Base-by-base conservation (phyloP, 1,284 basidiomycete species). In the Tilletia horrida region DNA sequence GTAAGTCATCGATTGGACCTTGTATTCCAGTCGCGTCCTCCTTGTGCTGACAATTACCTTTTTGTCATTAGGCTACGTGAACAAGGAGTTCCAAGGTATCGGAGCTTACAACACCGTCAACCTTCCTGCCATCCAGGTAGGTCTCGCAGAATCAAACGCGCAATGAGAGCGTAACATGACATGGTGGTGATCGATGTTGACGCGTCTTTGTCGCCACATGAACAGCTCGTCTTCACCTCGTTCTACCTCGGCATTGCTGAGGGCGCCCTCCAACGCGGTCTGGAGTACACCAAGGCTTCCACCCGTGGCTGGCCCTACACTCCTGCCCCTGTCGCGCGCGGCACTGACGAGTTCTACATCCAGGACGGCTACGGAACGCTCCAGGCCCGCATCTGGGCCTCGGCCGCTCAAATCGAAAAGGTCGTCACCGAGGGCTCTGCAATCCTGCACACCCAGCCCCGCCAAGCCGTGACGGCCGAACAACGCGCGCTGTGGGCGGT, bases 201-300 rank as follows among this genome's bases (percentile, higher is more conserved):
- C 62, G 25, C 64, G 50, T 43, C 35, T 23, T n/a, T 45, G 13
- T 52, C 3, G n/a, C 23, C 27, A n/a, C 48, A 29, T 40, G 21
- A 8, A 3, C 45, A 45, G 62, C 72, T 81, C 18, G 75, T 77
- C 25, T 82, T 82, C 68, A 75, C 76, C 52, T 74, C 76, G 64
- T 79, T 82, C 70, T 82, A 82, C 72, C 71, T 82, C n/a, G 81
- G 81, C 9, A 81, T 82, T 27, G 76, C 81, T 11, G 73, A 77
- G 65, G 81, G 81, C 8, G 78, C 81, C 0, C 76, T 82, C 13
- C 63, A 68, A 3, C 69, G 79, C 7, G 80, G 74, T 3, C 65
- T 73, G 2, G 67, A 62, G 2, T 82, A 81, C 71, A 82, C 81
- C 27, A 76, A 73, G 40, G 73, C 71, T 43, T 78, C 78, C 68